Evolutionary conservation across 331 rosid genomes (phyloP), one percentile per base, ranked within the genome.

Genomic region (Phaseolus coccineus): DNA sequence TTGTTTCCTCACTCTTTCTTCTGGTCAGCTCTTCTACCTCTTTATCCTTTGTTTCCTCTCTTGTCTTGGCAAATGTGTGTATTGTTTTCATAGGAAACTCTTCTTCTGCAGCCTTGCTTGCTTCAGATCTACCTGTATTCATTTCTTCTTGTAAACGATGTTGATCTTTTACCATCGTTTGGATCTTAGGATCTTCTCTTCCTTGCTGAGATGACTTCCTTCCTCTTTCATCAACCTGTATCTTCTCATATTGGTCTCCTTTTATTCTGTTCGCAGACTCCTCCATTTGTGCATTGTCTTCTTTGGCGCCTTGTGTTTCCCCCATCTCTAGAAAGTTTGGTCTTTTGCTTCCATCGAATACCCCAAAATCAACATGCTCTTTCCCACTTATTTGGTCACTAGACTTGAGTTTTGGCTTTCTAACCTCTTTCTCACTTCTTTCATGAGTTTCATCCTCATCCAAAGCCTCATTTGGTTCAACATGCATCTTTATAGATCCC

Each of bases 381-480:
- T 22, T 27, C 37, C 30, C 65, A 8, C 71, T 74, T 6, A 24
- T 3, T 33, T 67, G 76, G 3, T 67, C 84, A 35, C 70, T 70
- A 28, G 67, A 65, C 63, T 59, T 27, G 35, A 48, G 14, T 50
- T 69, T 58, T 22, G 77, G 52, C 35, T 24, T 69, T 58, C 66
- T 65, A 51, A 15, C 64, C 71, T 79, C 86, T 65, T 73, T 76
- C 31, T 64, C 69, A 33, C 10, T 62, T 69, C 2, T 53, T 0
- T 80, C 82, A 42, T 15, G 13, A 13, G 11, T 27, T 35, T 0
- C 78, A n/a, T 70, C 85, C 39, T 74, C 65, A 14, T 57, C 51
- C 28, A 25, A 19, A 69, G 46, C 25, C 71, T 69, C 81, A 56
- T 74, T 68, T 81, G 53, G 77, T 57, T 81, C 76, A 55, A 62